These are phyloP conservation scores for Alternaria sp. DNA, from an alignment of 2,329 filamentous ascomycete species.

Conservation along the genomic window DNA sequence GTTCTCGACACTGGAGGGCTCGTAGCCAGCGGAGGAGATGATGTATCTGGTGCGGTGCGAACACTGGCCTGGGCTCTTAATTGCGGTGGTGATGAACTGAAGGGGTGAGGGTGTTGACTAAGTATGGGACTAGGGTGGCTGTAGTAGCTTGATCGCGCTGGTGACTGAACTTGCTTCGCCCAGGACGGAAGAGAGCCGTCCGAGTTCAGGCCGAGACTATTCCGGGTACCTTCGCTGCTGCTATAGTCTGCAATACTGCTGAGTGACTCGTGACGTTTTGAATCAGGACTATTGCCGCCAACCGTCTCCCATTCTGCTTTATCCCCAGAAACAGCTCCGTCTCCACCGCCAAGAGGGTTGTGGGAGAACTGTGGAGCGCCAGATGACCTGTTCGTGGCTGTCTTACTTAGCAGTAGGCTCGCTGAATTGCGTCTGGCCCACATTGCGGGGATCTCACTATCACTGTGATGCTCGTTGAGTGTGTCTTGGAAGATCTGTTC, in stretches of 20 bases:
- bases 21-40: conserved; percentile 15
- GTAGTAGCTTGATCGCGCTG: conserved; percentile 36
- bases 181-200: conserved; percentile 24
- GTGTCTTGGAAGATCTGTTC: conserved; percentile 42
- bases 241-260: conserved; percentile 50
- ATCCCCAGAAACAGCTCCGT: conserved; percentile 24
- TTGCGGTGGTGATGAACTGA: conserved; percentile 43
- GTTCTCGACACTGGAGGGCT: conserved; percentile 31
- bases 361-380: conserved; percentile 11
- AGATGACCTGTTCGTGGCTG: conserved; percentile 11
- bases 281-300: conserved; percentile 29
- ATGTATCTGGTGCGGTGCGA: conserved; percentile 19
- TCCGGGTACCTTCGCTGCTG: conserved; percentile 37
- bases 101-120: conserved; percentile 36
- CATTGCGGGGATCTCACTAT: conserved; percentile 42
- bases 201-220: conserved; percentile 27
- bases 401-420: conserved; percentile 34
- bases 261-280: conserved; percentile 25
- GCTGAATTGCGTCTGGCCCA: conserved; percentile 44
- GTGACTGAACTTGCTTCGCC: conserved; percentile 21
- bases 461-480: conserved; percentile 7
- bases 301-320: conserved; percentile 51
- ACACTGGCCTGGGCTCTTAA: conserved; percentile 20
- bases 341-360: conserved; percentile 10
- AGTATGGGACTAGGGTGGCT: conserved; percentile 37